These are phyloP conservation scores for Alternaria sp. DNA, from an alignment of 2,329 filamentous ascomycete genomes.

Conservation along the genomic window DNA sequence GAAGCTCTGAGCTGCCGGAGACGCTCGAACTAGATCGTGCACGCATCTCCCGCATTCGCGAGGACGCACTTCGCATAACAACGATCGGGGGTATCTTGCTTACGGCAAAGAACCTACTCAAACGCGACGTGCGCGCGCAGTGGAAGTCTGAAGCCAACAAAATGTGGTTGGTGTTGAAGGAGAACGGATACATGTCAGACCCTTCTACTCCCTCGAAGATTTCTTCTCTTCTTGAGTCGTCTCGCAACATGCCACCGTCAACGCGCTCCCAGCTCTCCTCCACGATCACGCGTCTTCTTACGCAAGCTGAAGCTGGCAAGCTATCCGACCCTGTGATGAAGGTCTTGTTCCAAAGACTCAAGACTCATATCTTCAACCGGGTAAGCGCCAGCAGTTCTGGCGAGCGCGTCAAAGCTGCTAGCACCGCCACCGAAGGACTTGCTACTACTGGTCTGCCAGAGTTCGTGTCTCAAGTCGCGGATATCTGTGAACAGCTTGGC, in stretches of 20 bases:
- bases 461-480: slow-evolving; percentile 74
- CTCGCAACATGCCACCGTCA: slow-evolving; percentile 59
- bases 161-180: slow-evolving; percentile 75
- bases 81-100: slow-evolving; percentile 78
- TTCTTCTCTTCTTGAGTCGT: slow-evolving; percentile 59
- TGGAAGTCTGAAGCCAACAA: slow-evolving; percentile 79
- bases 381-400: slow-evolving; percentile 72
- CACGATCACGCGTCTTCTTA: slow-evolving; percentile 60
- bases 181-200: slow-evolving; percentile 64
- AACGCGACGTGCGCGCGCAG: slow-evolving; percentile 78
- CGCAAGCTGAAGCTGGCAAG: slow-evolving; percentile 59
- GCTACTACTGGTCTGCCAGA: slow-evolving; percentile 75
- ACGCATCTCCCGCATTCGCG: slow-evolving; percentile 68
- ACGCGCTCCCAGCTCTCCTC: slow-evolving; percentile 56
- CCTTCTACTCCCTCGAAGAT: slow-evolving; percentile 58
- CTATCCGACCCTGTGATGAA: slow-evolving; percentile 71
- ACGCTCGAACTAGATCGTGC: slow-evolving; percentile 75
- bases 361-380: slow-evolving; percentile 71
- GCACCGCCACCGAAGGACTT: slow-evolving; percentile 73
- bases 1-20: slow-evolving; percentile 70
- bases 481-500: slow-evolving; percentile 73
- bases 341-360: slow-evolving; percentile 73
- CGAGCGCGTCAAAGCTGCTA: slow-evolving; percentile 75
- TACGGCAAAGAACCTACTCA: slow-evolving; percentile 84
- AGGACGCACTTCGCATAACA: slow-evolving; percentile 70